Conservation (phyloP, 2,329 filamentous ascomycete species). For the Gyromitra esculenta region DNA sequence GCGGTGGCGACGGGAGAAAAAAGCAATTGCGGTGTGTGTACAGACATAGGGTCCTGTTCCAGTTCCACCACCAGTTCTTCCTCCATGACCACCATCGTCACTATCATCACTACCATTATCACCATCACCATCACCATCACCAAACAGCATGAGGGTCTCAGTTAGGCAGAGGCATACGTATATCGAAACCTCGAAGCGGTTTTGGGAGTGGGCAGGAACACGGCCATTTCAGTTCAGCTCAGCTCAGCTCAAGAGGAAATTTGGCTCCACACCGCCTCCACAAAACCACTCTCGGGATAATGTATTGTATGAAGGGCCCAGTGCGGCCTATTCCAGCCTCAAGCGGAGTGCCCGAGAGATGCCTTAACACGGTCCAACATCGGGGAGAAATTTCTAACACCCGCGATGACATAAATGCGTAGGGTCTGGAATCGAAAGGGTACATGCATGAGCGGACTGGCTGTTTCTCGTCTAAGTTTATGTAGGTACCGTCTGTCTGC, state of each 20-base stretch:
- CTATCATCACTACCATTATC: neutral
- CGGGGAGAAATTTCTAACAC: neutral
- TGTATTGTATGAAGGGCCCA: neutral
- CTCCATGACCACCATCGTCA: neutral
- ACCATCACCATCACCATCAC: neutral
- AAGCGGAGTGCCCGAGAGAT: neutral
- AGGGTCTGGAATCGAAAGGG: neutral
- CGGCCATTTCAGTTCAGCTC: neutral
- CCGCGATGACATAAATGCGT: neutral
- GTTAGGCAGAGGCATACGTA: conserved; percentile 10
- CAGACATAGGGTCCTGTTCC: neutral
- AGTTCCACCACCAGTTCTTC: neutral
- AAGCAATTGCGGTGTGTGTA: conserved; percentile 26
- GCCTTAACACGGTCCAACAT: conserved; percentile 3
- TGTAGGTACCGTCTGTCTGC: neutral
- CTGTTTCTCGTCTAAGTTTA: conserved; percentile 3
- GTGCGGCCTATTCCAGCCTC: neutral
- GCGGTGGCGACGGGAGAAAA: conserved; percentile 45
- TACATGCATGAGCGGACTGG: neutral
- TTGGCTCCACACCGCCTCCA: neutral
- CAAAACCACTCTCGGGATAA: neutral
- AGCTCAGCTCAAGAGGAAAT: neutral
- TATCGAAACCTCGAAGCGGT: neutral
- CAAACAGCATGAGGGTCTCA: neutral
- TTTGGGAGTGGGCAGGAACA: neutral